Conservation (phyloP, 805 yeast species). For the Yamadazyma paraphyllophila region DNA sequence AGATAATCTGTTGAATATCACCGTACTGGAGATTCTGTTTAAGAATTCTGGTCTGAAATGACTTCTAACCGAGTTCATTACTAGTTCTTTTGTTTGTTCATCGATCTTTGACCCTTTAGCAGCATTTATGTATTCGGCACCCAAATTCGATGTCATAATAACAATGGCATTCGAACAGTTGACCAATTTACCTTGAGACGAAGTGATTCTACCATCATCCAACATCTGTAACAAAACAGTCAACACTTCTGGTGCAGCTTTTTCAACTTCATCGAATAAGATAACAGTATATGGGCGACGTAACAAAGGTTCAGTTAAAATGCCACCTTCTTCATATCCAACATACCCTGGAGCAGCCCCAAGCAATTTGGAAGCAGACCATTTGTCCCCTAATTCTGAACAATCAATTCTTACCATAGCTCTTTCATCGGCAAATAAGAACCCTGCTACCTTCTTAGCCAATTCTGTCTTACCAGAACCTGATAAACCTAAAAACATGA, state of each 20-base stretch:
- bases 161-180: constrained; percentile 90
- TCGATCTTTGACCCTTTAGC: constrained; percentile 64
- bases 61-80: constrained; percentile 76
- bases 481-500: constrained; percentile 89
- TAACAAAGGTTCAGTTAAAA: constrained; percentile 86
- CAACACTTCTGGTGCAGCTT: constrained; percentile 97
- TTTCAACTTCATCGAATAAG: constrained; percentile 95
- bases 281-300: constrained; percentile 96
- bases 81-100: constrained; percentile 67
- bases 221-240: constrained; percentile 88
- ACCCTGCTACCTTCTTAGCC: constrained; percentile 95
- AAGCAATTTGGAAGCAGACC: constrained; percentile 89
- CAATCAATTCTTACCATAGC: constrained; percentile 98
- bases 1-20: constrained; percentile 89
- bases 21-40: constrained; percentile 91
- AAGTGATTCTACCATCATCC: constrained; percentile 95
- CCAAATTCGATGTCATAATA: constrained; percentile 96
- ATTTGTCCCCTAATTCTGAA: constrained; percentile 92
- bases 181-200: constrained; percentile 90
- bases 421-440: constrained; percentile 91
- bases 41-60: constrained; percentile 98
- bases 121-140: constrained; percentile 83
- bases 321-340: constrained; percentile 97
- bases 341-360: constrained; percentile 97
- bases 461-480: constrained; percentile 99